A percentile compares a stretch with the other conserved stretches of the same genome.
phyloP scores from a whole-genome alignment of 441 rosid species.

The Croton laevigatus region DNA sequence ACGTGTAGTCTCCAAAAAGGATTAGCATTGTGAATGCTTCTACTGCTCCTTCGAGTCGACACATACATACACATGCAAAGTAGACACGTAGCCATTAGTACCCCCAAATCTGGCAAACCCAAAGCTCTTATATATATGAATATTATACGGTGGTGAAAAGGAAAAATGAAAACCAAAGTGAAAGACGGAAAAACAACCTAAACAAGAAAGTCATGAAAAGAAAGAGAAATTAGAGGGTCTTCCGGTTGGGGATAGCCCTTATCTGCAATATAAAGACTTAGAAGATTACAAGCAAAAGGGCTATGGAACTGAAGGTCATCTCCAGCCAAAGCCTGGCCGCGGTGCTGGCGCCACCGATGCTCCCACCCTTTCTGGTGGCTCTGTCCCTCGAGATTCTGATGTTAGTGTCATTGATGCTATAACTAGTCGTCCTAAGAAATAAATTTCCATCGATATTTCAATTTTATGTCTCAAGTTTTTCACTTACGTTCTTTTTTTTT shows the following conservation, averaged over 20 bases:
- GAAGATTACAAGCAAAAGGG: slow-evolving; percentile 44
- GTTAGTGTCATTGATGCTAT: slow-evolving; percentile 14
- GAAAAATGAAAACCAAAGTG: too few relatives aligned
- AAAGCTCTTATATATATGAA: too few relatives aligned
- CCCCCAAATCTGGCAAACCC: slow-evolving; percentile 20
- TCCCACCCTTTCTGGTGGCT: slow-evolving; percentile 39
- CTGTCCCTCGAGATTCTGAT: slow-evolving; percentile 14
- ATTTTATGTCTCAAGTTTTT: neutral
- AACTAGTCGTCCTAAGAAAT: neutral
- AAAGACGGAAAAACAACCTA: slow-evolving; percentile 14
- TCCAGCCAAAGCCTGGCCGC: slow-evolving; percentile 27
- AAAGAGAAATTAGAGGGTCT: slow-evolving; percentile 27
- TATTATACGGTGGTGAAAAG: too few relatives aligned
- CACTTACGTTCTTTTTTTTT: too few relatives aligned
- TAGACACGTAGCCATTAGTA: slow-evolving; percentile 22
- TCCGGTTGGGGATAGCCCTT: slow-evolving; percentile 39
- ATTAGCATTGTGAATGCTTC: neutral
- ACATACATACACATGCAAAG: neutral
- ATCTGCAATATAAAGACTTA: slow-evolving; percentile 27
- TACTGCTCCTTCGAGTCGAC: too few relatives aligned
- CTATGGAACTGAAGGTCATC: slow-evolving; percentile 42
- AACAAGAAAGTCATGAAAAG: slow-evolving; percentile 13
- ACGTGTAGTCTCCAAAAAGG: too few relatives aligned
- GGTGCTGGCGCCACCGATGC: slow-evolving; percentile 44
- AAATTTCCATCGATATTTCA: neutral